Percentiles rank a stretch among this genome's conserved stretches.
Conservation (phyloP, 208 protist genomes). For the Acanthamoeba comandoni region DNA sequence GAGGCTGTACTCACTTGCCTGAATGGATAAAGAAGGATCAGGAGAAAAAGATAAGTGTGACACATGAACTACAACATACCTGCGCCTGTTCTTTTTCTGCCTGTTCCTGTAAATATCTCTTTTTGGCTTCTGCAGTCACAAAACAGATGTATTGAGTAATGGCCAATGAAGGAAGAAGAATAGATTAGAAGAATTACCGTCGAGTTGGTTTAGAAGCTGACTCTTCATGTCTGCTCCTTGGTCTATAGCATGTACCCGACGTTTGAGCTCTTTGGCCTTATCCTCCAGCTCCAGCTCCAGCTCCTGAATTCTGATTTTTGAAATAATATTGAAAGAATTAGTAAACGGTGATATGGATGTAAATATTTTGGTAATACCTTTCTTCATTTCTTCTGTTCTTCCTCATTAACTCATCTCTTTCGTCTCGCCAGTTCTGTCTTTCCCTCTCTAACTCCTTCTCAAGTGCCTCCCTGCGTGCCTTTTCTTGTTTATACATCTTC, state of each 20-base stretch:
- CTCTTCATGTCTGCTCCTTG: constrained; percentile 8
- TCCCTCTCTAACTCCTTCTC: not conserved
- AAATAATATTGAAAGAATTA: not conserved
- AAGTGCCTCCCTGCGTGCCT: not conserved
- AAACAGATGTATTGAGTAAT: too few species aligned
- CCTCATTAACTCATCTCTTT: not conserved
- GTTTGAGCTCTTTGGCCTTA: constrained; percentile 30
- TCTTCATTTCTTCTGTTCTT: constrained; percentile 16
- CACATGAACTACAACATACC: too few species aligned
- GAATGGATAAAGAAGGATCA: too few species aligned
- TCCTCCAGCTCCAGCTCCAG: not conserved
- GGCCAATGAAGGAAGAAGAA: too few species aligned
- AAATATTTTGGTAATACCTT: not conserved
- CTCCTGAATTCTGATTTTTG: not conserved
- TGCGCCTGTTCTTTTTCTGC: too few species aligned
- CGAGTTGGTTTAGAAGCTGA: not conserved
- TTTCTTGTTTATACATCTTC: constrained; percentile 25
- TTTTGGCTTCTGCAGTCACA: too few species aligned
- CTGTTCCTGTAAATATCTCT: too few species aligned
- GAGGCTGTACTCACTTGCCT: too few species aligned
- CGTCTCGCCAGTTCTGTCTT: not conserved
- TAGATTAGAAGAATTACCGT: not conserved
- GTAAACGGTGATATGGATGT: too few species aligned
- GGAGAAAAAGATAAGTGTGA: too few species aligned
- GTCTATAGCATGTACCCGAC: constrained; percentile 13